phyloP scores from a whole-genome alignment of 1,284 basidiomycete species.

The Heliocybe sulcata region DNA sequence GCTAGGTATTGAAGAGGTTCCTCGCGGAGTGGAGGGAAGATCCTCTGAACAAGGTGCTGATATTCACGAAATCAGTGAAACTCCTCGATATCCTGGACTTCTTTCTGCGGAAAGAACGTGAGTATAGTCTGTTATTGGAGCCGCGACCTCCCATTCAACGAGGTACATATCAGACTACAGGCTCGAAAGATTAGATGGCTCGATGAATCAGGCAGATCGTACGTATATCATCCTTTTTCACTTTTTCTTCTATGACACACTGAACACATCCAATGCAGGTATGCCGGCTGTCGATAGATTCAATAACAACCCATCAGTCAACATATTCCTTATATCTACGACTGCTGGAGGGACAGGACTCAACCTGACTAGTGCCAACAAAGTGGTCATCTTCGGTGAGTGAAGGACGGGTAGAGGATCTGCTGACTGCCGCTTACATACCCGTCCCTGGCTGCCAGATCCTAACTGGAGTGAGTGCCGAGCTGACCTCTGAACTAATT shows the following conservation, averaged over 20 bases:
- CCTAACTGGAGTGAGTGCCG: conserved; percentile 76
- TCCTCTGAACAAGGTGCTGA: conserved; percentile 66
- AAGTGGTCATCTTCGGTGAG: conserved; percentile 80
- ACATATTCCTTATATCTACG: conserved; percentile 76
- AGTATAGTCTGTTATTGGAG: not conserved
- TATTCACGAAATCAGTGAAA: conserved; percentile 84
- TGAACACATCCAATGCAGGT: conserved; percentile 33
- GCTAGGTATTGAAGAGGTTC: conserved; percentile 58
- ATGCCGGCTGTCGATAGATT: conserved; percentile 81
- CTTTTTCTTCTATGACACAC: not conserved
- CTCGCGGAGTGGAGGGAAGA: conserved; percentile 62
- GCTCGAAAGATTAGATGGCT: conserved; percentile 71
- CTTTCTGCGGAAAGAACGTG: conserved; percentile 53
- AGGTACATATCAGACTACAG: conserved; percentile 38
- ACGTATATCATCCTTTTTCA: conserved; percentile 17
- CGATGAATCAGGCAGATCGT: conserved; percentile 58
- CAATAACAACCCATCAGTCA: conserved; percentile 66
- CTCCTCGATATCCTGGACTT: conserved; percentile 74
- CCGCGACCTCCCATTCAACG: not conserved
- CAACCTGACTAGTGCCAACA: conserved; percentile 74
- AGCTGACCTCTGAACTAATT: not conserved
- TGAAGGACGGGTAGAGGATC: too few species aligned
- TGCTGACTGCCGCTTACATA: too few species aligned
- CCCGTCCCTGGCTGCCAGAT: conserved; percentile 34
- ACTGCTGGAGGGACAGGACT: conserved; percentile 72